Base-by-base conservation (phyloP, 176 grass and related monocot genomes). In the Raddia guianensis region DNA sequence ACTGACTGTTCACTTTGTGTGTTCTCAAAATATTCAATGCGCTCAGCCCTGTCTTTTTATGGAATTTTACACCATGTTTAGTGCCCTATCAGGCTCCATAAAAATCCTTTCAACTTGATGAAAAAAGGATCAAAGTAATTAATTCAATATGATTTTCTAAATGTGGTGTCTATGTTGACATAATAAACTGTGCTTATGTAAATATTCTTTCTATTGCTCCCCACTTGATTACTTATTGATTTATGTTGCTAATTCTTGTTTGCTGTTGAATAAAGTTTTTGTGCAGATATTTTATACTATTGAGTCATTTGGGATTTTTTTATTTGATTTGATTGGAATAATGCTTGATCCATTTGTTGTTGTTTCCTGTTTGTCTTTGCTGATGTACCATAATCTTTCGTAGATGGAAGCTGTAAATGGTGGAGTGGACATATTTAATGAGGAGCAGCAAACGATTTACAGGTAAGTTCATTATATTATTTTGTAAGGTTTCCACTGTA, bases 391-490 rank as follows among this genome's bases (percentile, higher is more conserved):
- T 8, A 72, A 77, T 76, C 16, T 47, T 86, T 78, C 15, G 73
- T 40, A 86, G 88, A 86, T 83, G 47, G 61, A 82, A 74, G 33
- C 66, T 54, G 59, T 90, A 45, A 74, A 61, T 7, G 9, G 0
- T 10, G 61, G 68, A 56, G 12, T 12, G 0, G 73, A 73, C 40
- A 68, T 86, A 58, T 60, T 78, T 66, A 65, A 13, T 27, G 83
- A 82, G 18, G 74, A 78, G 40, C 67, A 86, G 27, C 54, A 61
- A 32, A 67, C 54, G 46, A 86, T 90, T 60, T 86, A 82, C 83
- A 90, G 74, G 88, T 86, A 86, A 86, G 21, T 42, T 61, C 7
- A 13, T 77, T 19, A 4, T 51, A 6, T 40, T 13, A 45, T 71
- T 78, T 16, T 68, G 5, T 44, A 71, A 64, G 3, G 20, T 33